Evolutionary conservation across 345 rosid genomes (phyloP).

Genomic region (Citrus mangshanensis): DNA sequence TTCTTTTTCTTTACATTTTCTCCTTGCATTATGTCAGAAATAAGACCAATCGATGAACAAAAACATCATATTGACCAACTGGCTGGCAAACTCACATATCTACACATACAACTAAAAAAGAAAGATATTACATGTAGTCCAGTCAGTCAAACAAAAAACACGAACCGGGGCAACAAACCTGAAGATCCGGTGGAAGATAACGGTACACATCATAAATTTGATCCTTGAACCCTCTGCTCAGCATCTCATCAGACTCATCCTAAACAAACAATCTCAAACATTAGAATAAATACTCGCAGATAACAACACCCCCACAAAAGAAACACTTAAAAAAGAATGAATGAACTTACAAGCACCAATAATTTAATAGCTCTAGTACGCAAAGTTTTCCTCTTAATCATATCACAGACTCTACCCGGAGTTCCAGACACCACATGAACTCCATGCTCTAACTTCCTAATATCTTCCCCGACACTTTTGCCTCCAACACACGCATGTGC

Average conservation of each 20-base stretch:
- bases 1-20: not conserved
- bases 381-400: slow-evolving; percentile 95
- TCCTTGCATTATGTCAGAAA: not conserved
- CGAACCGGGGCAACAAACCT: slow-evolving; percentile 42
- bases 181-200: slow-evolving; percentile 97
- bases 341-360: slow-evolving; percentile 18
- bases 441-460: slow-evolving; percentile 63
- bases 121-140: not conserved
- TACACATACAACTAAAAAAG: not conserved
- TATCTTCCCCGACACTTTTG: slow-evolving; percentile 96
- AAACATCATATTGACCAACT: not conserved
- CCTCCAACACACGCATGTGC: slow-evolving; percentile 93
- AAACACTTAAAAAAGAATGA: no score
- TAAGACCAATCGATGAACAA: not conserved
- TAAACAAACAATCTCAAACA: not conserved
- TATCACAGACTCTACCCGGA: slow-evolving; percentile 96
- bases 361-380: slow-evolving; percentile 73
- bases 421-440: slow-evolving; percentile 92
- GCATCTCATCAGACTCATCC: slow-evolving; percentile 98
- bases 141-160: not conserved
- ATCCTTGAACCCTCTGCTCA: slow-evolving; percentile 99
- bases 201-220: slow-evolving; percentile 94
- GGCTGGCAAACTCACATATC: not conserved
- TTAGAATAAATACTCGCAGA: not conserved
- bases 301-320: not conserved